A percentile compares a stretch with the other conserved stretches of the same genome.
Evolutionary conservation across 2,329 filamentous ascomycete genomes (phyloP).

Genomic region (Colletotrichum sp.): DNA sequence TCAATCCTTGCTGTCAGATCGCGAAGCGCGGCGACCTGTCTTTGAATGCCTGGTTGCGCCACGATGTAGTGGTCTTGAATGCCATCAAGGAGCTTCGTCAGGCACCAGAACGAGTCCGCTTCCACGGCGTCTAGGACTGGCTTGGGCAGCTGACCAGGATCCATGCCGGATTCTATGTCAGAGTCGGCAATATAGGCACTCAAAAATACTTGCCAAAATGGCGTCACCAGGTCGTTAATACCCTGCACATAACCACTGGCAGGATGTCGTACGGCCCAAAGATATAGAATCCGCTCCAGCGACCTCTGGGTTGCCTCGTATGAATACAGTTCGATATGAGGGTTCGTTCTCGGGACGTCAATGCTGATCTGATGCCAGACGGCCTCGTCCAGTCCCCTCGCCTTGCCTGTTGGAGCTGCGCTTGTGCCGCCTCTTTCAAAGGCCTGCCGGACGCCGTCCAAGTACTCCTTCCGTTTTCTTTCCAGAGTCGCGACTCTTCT

Average conservation of each 20-base stretch:
- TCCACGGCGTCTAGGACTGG: conserved; percentile 95
- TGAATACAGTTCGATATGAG: conserved; percentile 91
- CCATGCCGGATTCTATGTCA: conserved; percentile 93
- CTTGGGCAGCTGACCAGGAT: conserved; percentile 90
- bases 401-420: conserved; percentile 42
- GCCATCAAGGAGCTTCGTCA: conserved; percentile 96
- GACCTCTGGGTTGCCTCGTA: conserved; percentile 97
- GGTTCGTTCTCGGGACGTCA: conserved; percentile 94
- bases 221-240: conserved; percentile 97
- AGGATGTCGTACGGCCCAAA: conserved; percentile 97
- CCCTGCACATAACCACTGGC: conserved; percentile 98
- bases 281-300: conserved; percentile 91
- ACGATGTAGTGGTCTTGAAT: conserved; percentile 99
- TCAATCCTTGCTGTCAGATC: conserved; percentile 94
- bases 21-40: conserved; percentile 86
- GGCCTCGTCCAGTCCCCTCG: conserved; percentile 86
- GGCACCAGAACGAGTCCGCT: conserved; percentile 97
- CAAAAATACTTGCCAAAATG: conserved; percentile 97
- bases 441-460: conserved; percentile 83
- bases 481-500: conserved; percentile 88
- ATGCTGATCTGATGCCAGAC: conserved; percentile 99
- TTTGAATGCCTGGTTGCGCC: conserved; percentile 93
- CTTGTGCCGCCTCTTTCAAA: conserved; percentile 63
- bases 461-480: conserved; percentile 93
- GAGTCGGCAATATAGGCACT: conserved; percentile 94